A percentile compares a stretch with the other conserved stretches of the same genome.
phyloP scores from a whole-genome alignment of 352 stramenopile genomes.

The Plasmopara viticola region DNA sequence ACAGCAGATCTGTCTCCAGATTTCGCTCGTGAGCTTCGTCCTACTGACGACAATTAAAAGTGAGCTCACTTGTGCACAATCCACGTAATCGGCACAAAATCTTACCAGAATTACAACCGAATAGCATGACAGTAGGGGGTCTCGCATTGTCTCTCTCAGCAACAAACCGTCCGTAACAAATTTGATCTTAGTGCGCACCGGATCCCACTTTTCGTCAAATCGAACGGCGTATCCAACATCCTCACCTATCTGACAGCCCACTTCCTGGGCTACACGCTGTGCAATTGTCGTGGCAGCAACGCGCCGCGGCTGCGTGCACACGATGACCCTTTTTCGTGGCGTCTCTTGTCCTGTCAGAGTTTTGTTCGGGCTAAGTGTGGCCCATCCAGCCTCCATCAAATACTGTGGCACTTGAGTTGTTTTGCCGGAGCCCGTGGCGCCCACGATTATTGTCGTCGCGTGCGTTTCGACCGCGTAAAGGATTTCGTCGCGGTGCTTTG shows the following conservation, averaged over 20 bases:
- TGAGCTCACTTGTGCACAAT: neutral
- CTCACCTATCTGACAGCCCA: slow-evolving; percentile 89
- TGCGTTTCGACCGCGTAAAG: slow-evolving; percentile 87
- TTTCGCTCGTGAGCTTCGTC: slow-evolving; percentile 95
- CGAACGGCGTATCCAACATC: slow-evolving; percentile 97
- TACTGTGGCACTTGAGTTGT: slow-evolving; percentile 92
- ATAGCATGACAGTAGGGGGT: slow-evolving; percentile 69
- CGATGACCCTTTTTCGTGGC: slow-evolving; percentile 39
- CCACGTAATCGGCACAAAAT: neutral
- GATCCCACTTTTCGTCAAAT: slow-evolving; percentile 95
- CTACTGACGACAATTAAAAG: slow-evolving; percentile 12
- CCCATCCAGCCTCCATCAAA: slow-evolving; percentile 88
- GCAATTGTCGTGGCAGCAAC: slow-evolving; percentile 98
- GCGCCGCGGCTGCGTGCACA: slow-evolving; percentile 91
- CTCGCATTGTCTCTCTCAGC: slow-evolving; percentile 90
- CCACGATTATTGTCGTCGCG: slow-evolving; percentile 87
- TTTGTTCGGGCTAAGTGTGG: slow-evolving; percentile 9
- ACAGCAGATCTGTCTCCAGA: slow-evolving; percentile 90
- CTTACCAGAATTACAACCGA: slow-evolving; percentile 77
- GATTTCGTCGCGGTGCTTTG: slow-evolving; percentile 83
- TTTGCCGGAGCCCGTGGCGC: slow-evolving; percentile 91
- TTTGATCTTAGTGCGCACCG: slow-evolving; percentile 89
- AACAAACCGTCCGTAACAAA: slow-evolving; percentile 99
- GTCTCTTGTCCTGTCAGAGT: neutral
- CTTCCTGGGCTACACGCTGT: slow-evolving; percentile 95